Evolutionary conservation across 352 stramenopile genomes (phyloP).

Genomic region (Bremia lactucae): DNA sequence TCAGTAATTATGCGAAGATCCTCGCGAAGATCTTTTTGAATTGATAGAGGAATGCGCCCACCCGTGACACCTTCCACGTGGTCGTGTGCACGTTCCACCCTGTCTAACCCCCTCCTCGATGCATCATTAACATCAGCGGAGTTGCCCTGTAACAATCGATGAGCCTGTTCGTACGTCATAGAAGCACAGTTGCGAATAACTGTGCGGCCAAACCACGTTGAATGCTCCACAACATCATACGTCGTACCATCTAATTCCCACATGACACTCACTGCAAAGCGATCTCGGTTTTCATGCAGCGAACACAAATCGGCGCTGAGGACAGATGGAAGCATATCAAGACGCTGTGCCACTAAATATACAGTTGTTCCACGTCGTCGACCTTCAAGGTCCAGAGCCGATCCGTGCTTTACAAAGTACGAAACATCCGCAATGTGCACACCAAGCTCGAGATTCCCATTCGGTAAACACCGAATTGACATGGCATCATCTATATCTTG

Average conservation of each 20-base stretch:
- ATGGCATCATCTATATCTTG: constrained; percentile 89
- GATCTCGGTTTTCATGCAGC: constrained; percentile 83
- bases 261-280: constrained; percentile 86
- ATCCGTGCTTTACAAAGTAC: constrained; percentile 95
- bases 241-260: constrained; percentile 82
- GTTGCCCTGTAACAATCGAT: constrained; percentile 56
- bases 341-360: constrained; percentile 92
- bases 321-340: constrained; percentile 89
- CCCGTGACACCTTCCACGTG: constrained; percentile 44
- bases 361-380: constrained; percentile 88
- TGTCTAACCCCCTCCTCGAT: constrained; percentile 3
- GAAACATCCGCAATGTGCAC: constrained; percentile 99
- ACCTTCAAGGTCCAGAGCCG: constrained; percentile 92
- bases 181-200: constrained; percentile 93
- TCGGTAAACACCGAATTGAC: constrained; percentile 62
- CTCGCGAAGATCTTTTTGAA: constrained; percentile 42
- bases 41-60: constrained; percentile 38
- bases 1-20: constrained; percentile 54
- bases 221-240: constrained; percentile 40
- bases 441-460: constrained; percentile 86
- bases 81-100: not conserved
- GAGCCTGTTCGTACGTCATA: constrained; percentile 81
- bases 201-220: constrained; percentile 84
- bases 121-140: constrained; percentile 44
- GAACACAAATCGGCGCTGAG: constrained; percentile 87